Conservation (phyloP, 1,139 yeast genomes). For the Pichia sp. region DNA sequence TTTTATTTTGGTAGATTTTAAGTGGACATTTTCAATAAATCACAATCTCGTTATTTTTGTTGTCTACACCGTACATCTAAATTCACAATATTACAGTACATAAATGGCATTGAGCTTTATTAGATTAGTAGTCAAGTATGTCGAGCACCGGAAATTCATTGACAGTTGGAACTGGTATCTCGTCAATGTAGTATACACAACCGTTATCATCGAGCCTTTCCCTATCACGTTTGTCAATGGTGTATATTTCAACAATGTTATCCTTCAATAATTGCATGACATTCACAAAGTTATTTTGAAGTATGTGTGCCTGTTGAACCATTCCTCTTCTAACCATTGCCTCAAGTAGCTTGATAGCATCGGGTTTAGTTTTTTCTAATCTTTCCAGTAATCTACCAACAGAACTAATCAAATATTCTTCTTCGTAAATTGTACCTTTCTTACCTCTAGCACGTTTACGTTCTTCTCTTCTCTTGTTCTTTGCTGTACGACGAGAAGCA, state of each 20-base stretch:
- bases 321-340: constrained; percentile 66
- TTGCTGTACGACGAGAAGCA: constrained; percentile 84
- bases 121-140: constrained; percentile 44
- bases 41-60: no score
- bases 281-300: constrained; percentile 63
- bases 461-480: constrained; percentile 90
- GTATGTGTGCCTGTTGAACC: constrained; percentile 75
- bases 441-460: constrained; percentile 94
- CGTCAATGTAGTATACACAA: constrained; percentile 65
- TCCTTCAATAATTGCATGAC: constrained; percentile 48
- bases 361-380: constrained; percentile 64
- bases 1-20: not conserved
- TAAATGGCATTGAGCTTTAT: not conserved
- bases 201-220: constrained; percentile 89
- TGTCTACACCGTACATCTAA: no score
- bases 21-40: not conserved
- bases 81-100: not conserved
- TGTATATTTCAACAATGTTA: constrained; percentile 66
- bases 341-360: constrained; percentile 66
- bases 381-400: constrained; percentile 85
- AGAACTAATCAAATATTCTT: constrained; percentile 84
- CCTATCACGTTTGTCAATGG: constrained; percentile 74
- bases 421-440: constrained; percentile 95
- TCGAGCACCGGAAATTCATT: constrained; percentile 50
- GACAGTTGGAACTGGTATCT: constrained; percentile 59